These are phyloP conservation scores for Pittosporum tobira DNA, from an alignment of 129 eudicot species.

Conservation along the genomic window DNA sequence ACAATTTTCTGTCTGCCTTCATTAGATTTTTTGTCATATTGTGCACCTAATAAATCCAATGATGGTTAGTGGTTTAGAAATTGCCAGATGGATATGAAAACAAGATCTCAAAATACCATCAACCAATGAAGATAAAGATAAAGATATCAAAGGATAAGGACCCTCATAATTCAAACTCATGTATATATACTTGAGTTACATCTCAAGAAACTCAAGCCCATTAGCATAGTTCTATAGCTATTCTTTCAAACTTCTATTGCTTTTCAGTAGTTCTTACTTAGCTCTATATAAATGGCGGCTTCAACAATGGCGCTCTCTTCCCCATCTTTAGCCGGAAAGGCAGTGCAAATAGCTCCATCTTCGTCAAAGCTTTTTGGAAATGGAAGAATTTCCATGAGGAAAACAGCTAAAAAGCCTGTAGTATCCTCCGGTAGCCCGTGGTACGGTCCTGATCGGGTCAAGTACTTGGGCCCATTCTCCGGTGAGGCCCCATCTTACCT, in stretches of 20 bases:
- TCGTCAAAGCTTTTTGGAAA: conserved; percentile 21
- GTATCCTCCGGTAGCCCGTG: conserved; percentile 8
- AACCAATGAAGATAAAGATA: conserved; percentile 30
- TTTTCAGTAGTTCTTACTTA: background rate
- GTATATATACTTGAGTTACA: conserved; percentile 7
- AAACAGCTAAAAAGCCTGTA: conserved; percentile 10
- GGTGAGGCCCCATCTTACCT: conserved; percentile 14
- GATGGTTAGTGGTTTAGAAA: conserved; percentile 1
- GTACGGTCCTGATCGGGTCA: conserved; percentile 10
- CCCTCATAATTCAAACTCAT: conserved; percentile 1
- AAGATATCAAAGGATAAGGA: conserved; percentile 30
- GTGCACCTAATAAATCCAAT: background rate
- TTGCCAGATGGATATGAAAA: background rate
- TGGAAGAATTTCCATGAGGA: conserved; percentile 35
- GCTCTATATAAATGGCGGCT: conserved; percentile 24
- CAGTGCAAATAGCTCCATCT: conserved; percentile 25
- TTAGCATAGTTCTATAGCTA: background rate
- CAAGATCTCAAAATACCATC: conserved; percentile 12
- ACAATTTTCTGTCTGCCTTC: background rate
- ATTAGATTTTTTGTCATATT: background rate
- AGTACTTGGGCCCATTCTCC: conserved; percentile 20
- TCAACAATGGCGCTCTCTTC: conserved; percentile 47
- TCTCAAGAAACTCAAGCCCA: conserved; percentile 17
- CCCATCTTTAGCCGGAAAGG: conserved; percentile 32
- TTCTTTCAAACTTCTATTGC: background rate